Evolutionary conservation across 495 filamentous ascomycete genomes (phyloP).

Genomic region (Entonaema liquescens): DNA sequence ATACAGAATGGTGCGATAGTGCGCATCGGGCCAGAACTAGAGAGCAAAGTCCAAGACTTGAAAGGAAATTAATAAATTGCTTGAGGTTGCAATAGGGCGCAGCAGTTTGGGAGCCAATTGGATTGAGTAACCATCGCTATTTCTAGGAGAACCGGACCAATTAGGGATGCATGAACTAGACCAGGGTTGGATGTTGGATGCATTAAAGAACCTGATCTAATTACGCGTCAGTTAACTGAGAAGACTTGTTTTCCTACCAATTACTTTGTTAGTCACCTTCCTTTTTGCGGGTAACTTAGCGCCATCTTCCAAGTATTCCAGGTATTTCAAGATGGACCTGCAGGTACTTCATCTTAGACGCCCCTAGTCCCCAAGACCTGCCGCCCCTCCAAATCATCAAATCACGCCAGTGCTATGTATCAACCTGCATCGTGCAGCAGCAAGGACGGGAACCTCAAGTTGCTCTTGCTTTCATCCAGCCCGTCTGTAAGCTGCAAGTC

Average conservation of each 20-base stretch:
- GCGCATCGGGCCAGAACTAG: neutral
- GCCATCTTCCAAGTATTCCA: constrained; percentile 26
- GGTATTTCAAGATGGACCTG: constrained; percentile 14
- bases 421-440: constrained; percentile 31
- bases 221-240: constrained; percentile 33
- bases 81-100: constrained; percentile 35
- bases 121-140: constrained; percentile 29
- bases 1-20: constrained; percentile 9
- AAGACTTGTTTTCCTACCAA: constrained; percentile 25
- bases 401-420: constrained; percentile 23
- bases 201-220: constrained; percentile 37
- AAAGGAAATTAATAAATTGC: constrained; percentile 36
- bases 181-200: constrained; percentile 29
- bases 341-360: constrained; percentile 36
- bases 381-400: constrained; percentile 18
- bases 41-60: constrained; percentile 17
- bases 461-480: constrained; percentile 20
- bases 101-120: constrained; percentile 20
- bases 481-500: constrained; percentile 21
- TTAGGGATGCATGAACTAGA: constrained; percentile 17
- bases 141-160: constrained; percentile 38
- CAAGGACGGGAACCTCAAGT: constrained; percentile 20
- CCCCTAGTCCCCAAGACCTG: constrained; percentile 9
- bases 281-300: constrained; percentile 21
- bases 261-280: constrained; percentile 21